Evolutionary conservation across 768 basidiomycete species (phyloP).

Genomic region (Pluteus cervinus): DNA sequence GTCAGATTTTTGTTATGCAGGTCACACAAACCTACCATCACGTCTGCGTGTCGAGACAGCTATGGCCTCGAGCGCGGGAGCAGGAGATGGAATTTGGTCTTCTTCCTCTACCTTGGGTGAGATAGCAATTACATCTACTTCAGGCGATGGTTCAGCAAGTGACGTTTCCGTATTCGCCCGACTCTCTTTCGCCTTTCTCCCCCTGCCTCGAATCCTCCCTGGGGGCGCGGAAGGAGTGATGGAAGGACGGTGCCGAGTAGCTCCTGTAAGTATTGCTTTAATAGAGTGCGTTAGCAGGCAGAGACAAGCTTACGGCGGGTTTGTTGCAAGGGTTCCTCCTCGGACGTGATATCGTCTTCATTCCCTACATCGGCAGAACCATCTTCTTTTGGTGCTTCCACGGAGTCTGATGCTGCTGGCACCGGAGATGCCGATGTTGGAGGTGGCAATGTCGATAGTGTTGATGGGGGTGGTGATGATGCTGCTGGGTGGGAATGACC

Average conservation of each 20-base stretch:
- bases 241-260: conserved; percentile 33
- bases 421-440: neutral
- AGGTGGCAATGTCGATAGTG: no score
- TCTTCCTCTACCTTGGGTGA: conserved; percentile 24
- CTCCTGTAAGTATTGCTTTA: conserved; percentile 21
- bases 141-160: conserved; percentile 16
- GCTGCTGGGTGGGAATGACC: no score
- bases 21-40: conserved; percentile 18
- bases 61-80: no score
- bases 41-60: conserved; percentile 18
- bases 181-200: conserved; percentile 24
- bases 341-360: conserved; percentile 19
- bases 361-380: conserved; percentile 11
- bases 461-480: no score
- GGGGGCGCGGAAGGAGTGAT: conserved; percentile 24
- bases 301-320: conserved; percentile 23
- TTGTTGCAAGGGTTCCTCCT: conserved; percentile 26
- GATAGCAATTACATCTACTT: conserved; percentile 17
- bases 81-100: conserved; percentile 25
- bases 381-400: neutral
- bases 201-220: conserved; percentile 19
- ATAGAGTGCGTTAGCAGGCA: neutral
- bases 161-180: no score
- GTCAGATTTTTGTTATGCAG: no score
- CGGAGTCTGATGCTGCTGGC: conserved; percentile 1